These are phyloP conservation scores for Diaporthe velutina DNA, from an alignment of 2,329 filamentous ascomycete genomes.

Conservation along the genomic window DNA sequence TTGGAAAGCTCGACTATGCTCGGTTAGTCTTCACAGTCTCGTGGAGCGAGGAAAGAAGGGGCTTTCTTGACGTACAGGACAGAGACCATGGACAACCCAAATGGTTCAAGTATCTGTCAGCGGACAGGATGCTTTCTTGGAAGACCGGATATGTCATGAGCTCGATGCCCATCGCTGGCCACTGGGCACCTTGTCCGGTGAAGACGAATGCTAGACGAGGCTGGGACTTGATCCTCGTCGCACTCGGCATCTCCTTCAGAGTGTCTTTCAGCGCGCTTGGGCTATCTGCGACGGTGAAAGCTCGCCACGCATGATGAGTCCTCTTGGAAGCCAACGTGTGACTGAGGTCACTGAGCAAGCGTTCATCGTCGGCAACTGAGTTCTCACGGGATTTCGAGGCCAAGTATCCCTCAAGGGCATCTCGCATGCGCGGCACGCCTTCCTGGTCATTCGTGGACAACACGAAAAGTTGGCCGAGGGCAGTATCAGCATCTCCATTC, in stretches of 20 bases:
- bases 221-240: slow-evolving; percentile 24
- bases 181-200: slow-evolving; percentile 43
- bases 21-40: not conserved
- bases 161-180: slow-evolving; percentile 44
- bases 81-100: slow-evolving; percentile 36
- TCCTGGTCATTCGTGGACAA: slow-evolving; percentile 33
- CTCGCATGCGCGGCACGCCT: slow-evolving; percentile 23
- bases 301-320: slow-evolving; percentile 29
- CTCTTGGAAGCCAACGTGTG: slow-evolving; percentile 31
- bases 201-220: slow-evolving; percentile 38
- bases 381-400: not conserved
- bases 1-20: slow-evolving; percentile 31
- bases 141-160: slow-evolving; percentile 37
- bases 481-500: not conserved
- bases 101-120: slow-evolving; percentile 35
- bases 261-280: not conserved
- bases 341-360: slow-evolving; percentile 23
- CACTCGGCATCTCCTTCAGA: not conserved
- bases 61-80: slow-evolving; percentile 22
- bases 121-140: slow-evolving; percentile 34
- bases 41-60: not conserved
- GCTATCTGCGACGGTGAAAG: slow-evolving; percentile 27
- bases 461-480: slow-evolving; percentile 29
- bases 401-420: slow-evolving; percentile 23
- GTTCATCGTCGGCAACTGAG: not conserved